A percentile compares a stretch with the other conserved stretches of the same genome.
Conservation (phyloP, 1,139 yeast species). For the Zygoascus hellenicus region DNA sequence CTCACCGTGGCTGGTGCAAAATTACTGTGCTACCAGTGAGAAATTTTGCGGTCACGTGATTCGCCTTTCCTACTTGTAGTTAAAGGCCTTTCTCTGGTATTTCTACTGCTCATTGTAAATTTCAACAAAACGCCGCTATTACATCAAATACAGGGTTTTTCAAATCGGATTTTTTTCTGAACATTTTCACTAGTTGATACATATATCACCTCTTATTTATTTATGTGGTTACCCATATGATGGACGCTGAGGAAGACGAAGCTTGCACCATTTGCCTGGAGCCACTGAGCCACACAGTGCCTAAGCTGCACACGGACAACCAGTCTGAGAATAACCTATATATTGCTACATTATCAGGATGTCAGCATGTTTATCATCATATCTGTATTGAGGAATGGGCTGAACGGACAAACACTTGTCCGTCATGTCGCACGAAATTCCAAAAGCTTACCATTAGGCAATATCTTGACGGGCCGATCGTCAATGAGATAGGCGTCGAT, state of each 20-base stretch:
- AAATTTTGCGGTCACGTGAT: no score
- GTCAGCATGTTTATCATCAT: conserved; percentile 45
- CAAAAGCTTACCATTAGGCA: conserved; percentile 22
- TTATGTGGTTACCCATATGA: not conserved
- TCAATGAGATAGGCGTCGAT: conserved; percentile 7
- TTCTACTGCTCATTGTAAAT: no score
- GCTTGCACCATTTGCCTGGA: conserved; percentile 26
- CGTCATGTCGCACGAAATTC: conserved; percentile 44
- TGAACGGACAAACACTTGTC: conserved; percentile 49
- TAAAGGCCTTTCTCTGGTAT: no score
- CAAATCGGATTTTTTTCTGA: no score
- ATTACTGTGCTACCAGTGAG: no score
- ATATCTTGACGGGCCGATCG: conserved; percentile 9
- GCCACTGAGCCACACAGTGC: conserved; percentile 13
- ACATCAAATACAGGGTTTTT: no score
- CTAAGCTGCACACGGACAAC: not conserved
- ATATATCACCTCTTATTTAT: no score
- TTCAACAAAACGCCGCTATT: no score
- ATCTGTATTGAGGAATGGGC: conserved; percentile 48
- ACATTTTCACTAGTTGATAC: no score
- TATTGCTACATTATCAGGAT: conserved; percentile 18
- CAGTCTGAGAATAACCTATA: not conserved
- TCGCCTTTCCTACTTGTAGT: no score
- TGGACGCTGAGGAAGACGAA: conserved; percentile 8
- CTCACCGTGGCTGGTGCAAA: no score